Conservation (phyloP, 495 filamentous ascomycete genomes). For the Neurospora terricola region DNA sequence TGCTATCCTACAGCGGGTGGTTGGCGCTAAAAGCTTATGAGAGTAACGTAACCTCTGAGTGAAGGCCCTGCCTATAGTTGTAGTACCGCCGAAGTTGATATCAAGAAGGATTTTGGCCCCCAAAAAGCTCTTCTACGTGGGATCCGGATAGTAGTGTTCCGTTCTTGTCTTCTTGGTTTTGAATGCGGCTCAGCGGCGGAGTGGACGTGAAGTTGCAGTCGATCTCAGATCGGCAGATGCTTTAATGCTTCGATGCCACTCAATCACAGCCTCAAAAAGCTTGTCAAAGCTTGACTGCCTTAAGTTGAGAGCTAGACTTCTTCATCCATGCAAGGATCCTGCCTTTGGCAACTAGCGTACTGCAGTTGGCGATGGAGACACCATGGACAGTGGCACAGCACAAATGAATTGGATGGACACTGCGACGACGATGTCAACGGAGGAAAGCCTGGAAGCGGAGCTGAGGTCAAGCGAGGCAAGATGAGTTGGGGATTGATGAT, state of each 20-base stretch:
- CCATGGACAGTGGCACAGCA: background rate
- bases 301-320: background rate
- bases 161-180: background rate
- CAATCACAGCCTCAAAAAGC: background rate
- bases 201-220: background rate
- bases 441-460: background rate
- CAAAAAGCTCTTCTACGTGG: background rate
- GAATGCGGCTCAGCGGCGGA: background rate
- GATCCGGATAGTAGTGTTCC: background rate
- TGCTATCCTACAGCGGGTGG: background rate
- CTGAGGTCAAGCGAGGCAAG: background rate
- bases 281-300: background rate
- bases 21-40: background rate
- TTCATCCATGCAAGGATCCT: background rate
- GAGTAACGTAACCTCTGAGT: background rate
- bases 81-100: background rate
- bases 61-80: background rate
- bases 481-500: background rate
- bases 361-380: background rate
- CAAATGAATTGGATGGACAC: background rate
- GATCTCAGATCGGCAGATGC: background rate
- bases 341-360: background rate
- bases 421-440: background rate
- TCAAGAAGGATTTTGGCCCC: background rate
- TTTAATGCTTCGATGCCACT: background rate